Base-by-base conservation (phyloP, 2,329 filamentous ascomycete species). In the Exophiala sp. region DNA sequence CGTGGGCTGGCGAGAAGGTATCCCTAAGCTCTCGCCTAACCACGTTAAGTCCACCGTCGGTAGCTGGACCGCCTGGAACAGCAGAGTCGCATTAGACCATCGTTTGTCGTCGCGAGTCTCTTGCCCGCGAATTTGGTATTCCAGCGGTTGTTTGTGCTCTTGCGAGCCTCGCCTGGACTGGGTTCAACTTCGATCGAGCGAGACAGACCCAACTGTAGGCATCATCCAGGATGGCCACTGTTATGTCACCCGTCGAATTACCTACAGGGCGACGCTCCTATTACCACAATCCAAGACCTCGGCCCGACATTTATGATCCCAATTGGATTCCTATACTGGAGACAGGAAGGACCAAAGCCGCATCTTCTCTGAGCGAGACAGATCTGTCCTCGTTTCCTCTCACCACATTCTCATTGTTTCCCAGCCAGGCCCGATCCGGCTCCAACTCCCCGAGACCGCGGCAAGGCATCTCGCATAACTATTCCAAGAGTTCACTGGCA, bases 301-400 rank as follows among this genome's bases (percentile, higher is more conserved):
- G 27, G 2, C 46, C 52, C n/a, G 57, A 60, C 35, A 53, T 60
- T 32, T 50, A 59, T 34, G 57, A 60, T 40, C 55, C 53, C 29
- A 60, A 60, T 41, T 60, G 55, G 53, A 60, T 60, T 11, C 58
- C 58, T 1, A 46, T 60, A 1, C 44, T 60, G 29, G 52, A 55
- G 38, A 42, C 46, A 18, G 43, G 41, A 8, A 27, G 47, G 10
- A 50, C 52, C 49, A 56, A 52, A 30, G 47, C 47, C 16, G 40
- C 46, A 3, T 50, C 49, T 10, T 46, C 56, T n/a, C 43, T 48
- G 24, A 44, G 40, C 2, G 52, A 58, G 39, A 58, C 52, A 42
- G 55, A 58, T 46, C 46, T 49, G 9, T 53, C 46, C 13, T 29
- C 50, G 21, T 34, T 40, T 23, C 24, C 38, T 3, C 43, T 34